Evolutionary conservation across 2,329 filamentous ascomycete genomes (phyloP).

Genomic region (Colletotrichum musicola): DNA sequence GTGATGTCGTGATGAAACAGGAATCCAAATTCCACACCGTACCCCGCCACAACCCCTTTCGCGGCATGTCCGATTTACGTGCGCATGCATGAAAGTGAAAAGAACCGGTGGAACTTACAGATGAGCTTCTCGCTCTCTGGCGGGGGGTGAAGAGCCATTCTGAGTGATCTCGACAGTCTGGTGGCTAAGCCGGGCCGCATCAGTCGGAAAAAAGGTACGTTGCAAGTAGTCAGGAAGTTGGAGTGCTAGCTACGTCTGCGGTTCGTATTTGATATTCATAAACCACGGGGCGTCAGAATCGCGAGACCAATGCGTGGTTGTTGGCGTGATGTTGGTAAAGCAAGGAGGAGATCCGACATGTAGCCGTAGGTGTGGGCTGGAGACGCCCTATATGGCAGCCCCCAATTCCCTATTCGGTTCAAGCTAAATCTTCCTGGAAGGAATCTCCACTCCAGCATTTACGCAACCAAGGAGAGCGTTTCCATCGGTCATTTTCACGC

Average conservation of each 20-base stretch:
- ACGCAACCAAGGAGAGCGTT: too few relatives aligned
- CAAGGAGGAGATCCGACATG: background rate
- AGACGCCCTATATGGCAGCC: too few relatives aligned
- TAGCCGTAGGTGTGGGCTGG: too few relatives aligned
- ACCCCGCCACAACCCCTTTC: too few relatives aligned
- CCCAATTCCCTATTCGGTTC: too few relatives aligned
- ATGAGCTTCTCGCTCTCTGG: slow-evolving; percentile 60
- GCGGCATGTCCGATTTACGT: too few relatives aligned
- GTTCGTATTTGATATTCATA: background rate
- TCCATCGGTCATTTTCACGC: too few relatives aligned
- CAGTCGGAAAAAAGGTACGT: background rate
- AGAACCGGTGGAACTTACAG: slow-evolving; percentile 53
- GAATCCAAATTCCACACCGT: background rate
- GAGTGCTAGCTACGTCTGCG: background rate
- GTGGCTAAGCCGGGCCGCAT: slow-evolving; percentile 30
- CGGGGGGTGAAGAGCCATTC: slow-evolving; percentile 60
- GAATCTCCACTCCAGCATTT: too few relatives aligned
- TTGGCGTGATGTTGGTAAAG: slow-evolving; percentile 15
- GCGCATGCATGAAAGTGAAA: background rate
- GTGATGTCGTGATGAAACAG: slow-evolving; percentile 33
- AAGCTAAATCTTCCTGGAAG: too few relatives aligned
- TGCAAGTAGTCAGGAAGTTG: background rate
- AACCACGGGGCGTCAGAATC: background rate
- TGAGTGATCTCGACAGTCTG: slow-evolving; percentile 41
- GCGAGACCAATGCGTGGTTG: background rate